Percentiles rank a stretch among this genome's conserved stretches.
These are phyloP conservation scores for Sphaceloma murrayae DNA, from an alignment of 2,329 filamentous ascomycete species.

Conservation along the genomic window DNA sequence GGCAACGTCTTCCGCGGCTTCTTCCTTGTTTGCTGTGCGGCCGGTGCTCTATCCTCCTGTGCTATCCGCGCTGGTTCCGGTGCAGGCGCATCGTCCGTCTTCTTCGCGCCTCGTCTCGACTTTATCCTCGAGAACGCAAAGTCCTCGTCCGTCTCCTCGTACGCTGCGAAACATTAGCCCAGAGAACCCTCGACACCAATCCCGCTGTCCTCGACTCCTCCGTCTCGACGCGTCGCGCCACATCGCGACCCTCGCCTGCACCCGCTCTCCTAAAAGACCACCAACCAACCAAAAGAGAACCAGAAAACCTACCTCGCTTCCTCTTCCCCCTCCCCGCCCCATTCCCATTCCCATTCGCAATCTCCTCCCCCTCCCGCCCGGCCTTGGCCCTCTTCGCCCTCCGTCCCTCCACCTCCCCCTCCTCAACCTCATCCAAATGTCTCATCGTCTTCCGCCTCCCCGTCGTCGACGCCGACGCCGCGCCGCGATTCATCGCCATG, in stretches of 20 bases:
- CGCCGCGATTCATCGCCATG: slow-evolving; percentile 38
- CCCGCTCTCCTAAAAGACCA: not conserved
- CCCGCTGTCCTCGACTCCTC: not conserved
- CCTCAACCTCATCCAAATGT: slow-evolving; percentile 31
- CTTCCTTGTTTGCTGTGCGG: no score
- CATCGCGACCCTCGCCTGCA: not conserved
- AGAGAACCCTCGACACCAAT: not conserved
- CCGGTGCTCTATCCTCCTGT: no score
- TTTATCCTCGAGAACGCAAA: slow-evolving; percentile 40
- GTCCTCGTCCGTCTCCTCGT: slow-evolving; percentile 40
- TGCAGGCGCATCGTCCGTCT: slow-evolving; percentile 25
- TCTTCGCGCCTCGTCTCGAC: slow-evolving; percentile 26
- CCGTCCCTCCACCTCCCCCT: slow-evolving; percentile 28
- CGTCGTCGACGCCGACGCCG: slow-evolving; percentile 28
- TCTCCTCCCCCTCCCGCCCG: slow-evolving; percentile 27
- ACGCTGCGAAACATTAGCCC: slow-evolving; percentile 24
- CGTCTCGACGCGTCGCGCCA: not conserved
- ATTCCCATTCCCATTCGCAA: slow-evolving; percentile 26
- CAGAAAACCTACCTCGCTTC: slow-evolving; percentile 18
- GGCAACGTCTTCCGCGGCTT: slow-evolving; percentile 1
- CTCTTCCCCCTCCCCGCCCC: slow-evolving; percentile 10
- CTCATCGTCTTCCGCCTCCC: slow-evolving; percentile 40
- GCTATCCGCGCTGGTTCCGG: slow-evolving; percentile 23
- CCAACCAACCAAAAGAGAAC: not conserved
- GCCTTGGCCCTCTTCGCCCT: no score